Conservation (phyloP, 352 stramenopile species). For the Pythium scleroteichum region DNA sequence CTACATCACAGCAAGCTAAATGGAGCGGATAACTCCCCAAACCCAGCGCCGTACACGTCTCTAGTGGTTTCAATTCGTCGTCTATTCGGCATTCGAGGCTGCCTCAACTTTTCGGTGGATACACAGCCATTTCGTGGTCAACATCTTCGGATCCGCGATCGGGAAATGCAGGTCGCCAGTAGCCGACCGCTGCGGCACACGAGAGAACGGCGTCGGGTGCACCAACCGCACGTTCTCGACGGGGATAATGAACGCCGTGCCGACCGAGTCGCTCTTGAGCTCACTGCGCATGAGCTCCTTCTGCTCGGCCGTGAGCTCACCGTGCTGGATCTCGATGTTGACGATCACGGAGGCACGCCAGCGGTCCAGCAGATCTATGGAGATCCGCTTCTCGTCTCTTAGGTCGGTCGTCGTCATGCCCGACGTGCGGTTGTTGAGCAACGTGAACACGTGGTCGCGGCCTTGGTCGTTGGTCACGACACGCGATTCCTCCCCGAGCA, state of each 20-base stretch:
- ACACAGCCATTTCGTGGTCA: slow-evolving; percentile 22
- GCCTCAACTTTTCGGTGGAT: no score
- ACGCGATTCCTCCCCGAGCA: slow-evolving; percentile 58
- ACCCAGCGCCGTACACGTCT: no score
- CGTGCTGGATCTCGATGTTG: slow-evolving; percentile 74
- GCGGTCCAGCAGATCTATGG: slow-evolving; percentile 69
- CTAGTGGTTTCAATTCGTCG: no score
- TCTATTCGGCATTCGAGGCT: no score
- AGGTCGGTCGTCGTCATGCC: slow-evolving; percentile 29
- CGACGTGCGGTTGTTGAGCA: slow-evolving; percentile 42
- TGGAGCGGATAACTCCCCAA: no score
- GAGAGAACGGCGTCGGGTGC: slow-evolving; percentile 69
- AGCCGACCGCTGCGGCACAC: slow-evolving; percentile 57
- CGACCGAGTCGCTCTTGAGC: neutral
- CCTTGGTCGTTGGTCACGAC: slow-evolving; percentile 98
- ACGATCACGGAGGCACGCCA: slow-evolving; percentile 74
- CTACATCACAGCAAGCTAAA: no score
- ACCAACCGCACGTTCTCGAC: slow-evolving; percentile 56
- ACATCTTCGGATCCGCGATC: slow-evolving; percentile 24
- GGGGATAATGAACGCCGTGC: slow-evolving; percentile 34
- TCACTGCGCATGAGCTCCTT: neutral
- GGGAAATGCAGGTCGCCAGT: slow-evolving; percentile 55
- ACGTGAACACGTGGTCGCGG: slow-evolving; percentile 91
- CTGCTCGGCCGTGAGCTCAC: slow-evolving; percentile 32
- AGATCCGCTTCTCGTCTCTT: slow-evolving; percentile 36